Evolutionary conservation across 805 yeast genomes (phyloP).

Genomic region (Sugiyamaella americana): DNA sequence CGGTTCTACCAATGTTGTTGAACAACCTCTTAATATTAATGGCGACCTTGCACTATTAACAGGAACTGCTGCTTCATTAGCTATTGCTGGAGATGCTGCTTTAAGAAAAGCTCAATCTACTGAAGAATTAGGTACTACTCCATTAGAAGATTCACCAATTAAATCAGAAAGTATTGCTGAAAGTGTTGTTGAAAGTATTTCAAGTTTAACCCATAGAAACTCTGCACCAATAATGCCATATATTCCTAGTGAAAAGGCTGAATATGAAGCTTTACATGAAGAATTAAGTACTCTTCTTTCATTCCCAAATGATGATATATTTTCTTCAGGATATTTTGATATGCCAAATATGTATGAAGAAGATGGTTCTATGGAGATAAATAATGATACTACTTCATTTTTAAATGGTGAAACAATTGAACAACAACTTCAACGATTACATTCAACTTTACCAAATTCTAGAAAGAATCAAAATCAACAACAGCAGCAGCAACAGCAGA

Average conservation of each 20-base stretch:
- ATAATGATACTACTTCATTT: background rate
- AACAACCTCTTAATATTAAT: background rate
- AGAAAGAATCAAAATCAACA: background rate
- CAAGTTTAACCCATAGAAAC: background rate
- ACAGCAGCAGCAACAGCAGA: too few species aligned
- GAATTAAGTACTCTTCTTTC: slow-evolving; percentile 14
- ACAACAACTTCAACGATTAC: background rate
- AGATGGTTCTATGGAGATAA: background rate
- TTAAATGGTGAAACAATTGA: background rate
- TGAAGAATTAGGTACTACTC: background rate
- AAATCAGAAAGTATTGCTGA: background rate
- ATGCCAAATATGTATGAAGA: background rate
- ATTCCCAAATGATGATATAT: slow-evolving; percentile 9
- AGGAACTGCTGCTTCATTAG: background rate
- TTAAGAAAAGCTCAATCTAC: background rate
- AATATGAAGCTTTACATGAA: slow-evolving; percentile 16
- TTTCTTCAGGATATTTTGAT: background rate
- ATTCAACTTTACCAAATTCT: background rate
- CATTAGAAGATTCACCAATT: background rate
- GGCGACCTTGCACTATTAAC: background rate
- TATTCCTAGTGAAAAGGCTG: slow-evolving; percentile 7
- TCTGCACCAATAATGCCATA: background rate
- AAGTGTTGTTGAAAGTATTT: background rate
- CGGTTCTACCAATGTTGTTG: background rate
- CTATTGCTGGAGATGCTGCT: background rate